Conservation (phyloP, 306 rosid species). For the Pterocarpus santalinus region DNA sequence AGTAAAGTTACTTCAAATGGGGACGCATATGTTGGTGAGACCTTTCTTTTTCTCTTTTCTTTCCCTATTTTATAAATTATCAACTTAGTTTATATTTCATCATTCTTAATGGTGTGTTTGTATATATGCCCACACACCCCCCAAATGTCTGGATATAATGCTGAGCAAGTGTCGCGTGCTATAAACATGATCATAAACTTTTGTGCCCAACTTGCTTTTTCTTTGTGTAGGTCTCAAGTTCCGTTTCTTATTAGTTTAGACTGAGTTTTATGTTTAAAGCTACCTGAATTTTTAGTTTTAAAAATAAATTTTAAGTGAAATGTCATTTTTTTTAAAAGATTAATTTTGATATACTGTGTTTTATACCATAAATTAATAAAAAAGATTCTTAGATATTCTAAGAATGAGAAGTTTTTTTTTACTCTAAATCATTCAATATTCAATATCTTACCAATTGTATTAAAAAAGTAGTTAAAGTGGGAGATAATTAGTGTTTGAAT, state of each 20-base stretch:
- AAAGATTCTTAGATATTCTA: no score
- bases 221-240: constrained; percentile 25
- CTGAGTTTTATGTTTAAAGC: constrained; percentile 3
- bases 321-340: background rate
- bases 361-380: no score
- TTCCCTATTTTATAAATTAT: constrained; percentile 12
- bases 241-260: background rate
- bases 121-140: background rate
- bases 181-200: background rate
- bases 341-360: no score
- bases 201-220: constrained; percentile 14
- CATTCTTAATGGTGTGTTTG: background rate
- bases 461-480: no score
- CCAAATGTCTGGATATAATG: constrained; percentile 28
- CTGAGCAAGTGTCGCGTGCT: background rate
- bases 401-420: no score
- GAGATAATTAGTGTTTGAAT: no score
- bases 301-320: background rate
- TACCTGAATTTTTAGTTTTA: background rate
- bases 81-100: constrained; percentile 20
- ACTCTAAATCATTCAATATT: no score
- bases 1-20: constrained; percentile 43
- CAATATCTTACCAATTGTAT: no score
- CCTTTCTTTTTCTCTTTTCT: constrained; percentile 16
- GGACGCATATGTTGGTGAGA: constrained; percentile 38